Percentiles rank a stretch among this genome's conserved stretches.
These are phyloP conservation scores for Rhizoctonia solani DNA, from an alignment of 1,284 basidiomycete genomes.

Conservation along the genomic window DNA sequence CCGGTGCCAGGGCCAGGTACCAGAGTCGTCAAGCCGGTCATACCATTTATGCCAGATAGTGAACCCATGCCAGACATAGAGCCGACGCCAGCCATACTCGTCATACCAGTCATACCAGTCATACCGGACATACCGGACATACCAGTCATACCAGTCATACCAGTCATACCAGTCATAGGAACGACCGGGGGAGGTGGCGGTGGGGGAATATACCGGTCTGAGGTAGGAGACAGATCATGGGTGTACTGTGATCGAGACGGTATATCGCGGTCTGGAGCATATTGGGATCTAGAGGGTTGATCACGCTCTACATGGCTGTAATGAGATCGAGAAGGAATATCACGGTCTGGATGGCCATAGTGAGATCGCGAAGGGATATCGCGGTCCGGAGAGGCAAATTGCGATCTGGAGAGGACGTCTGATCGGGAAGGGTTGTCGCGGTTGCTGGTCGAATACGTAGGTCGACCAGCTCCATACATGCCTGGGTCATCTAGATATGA, in stretches of 20 bases:
- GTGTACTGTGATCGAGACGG: neutral
- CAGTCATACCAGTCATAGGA: conserved; percentile 19
- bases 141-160: conserved; percentile 15
- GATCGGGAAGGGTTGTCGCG: conserved; percentile 11
- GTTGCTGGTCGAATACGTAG: no score
- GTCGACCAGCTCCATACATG: no score
- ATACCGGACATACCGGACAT: conserved; percentile 11
- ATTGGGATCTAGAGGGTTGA: no score
- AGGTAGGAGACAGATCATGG: neutral
- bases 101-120: conserved; percentile 7
- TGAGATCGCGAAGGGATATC: no score
- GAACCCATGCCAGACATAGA: no score
- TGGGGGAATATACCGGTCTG: no score
- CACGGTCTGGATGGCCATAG: no score
- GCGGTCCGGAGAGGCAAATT: no score
- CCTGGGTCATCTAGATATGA: conserved; percentile 16
- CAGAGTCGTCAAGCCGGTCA: conserved; percentile 8
- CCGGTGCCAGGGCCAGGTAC: conserved; percentile 2
- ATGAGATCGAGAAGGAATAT: conserved; percentile 17
- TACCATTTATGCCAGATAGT: neutral
- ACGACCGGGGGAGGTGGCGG: neutral
- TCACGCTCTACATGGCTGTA: no score
- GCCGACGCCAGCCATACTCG: neutral
- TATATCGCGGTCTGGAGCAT: neutral
- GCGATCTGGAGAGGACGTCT: no score